These are phyloP conservation scores for Trypanosoma avium DNA, from an alignment of 208 protist species.

Conservation along the genomic window DNA sequence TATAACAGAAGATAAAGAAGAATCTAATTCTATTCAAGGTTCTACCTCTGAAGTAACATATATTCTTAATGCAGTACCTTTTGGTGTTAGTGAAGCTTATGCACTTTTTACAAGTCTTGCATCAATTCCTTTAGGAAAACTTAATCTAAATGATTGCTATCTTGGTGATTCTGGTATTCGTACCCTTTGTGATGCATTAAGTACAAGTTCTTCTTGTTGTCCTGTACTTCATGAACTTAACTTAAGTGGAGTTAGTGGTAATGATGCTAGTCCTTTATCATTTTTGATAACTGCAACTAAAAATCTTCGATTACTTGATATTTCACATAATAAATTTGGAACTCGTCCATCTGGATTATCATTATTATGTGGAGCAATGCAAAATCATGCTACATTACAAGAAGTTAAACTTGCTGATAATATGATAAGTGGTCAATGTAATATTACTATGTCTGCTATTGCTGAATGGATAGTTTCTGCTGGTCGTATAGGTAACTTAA, in stretches of 20 bases:
- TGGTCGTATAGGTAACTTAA: conserved; percentile 14
- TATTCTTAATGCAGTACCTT: conserved; percentile 5
- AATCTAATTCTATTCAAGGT: neutral
- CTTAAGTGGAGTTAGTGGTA: conserved; percentile 30
- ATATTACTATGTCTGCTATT: conserved; percentile 31
- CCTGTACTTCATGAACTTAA: conserved; percentile 9
- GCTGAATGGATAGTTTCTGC: conserved; percentile 51
- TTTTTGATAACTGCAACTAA: conserved; percentile 28
- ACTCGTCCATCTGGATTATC: conserved; percentile 23
- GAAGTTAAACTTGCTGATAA: conserved; percentile 41
- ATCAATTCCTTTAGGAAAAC: conserved; percentile 7
- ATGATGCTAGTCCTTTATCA: conserved; percentile 37
- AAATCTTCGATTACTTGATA: conserved; percentile 31
- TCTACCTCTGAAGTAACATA: neutral
- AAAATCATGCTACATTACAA: conserved; percentile 34
- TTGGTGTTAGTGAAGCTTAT: conserved; percentile 6
- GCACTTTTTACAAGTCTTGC: conserved; percentile 16
- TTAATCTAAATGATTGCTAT: conserved; percentile 26
- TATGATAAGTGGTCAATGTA: conserved; percentile 35
- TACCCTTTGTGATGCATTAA: conserved; percentile 11
- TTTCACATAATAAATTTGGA: conserved; percentile 57
- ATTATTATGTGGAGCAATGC: conserved; percentile 33
- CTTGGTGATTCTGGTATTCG: conserved; percentile 20
- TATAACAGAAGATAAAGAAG: neutral
- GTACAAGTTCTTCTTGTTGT: conserved; percentile 12